Percentiles rank a stretch among this genome's conserved stretches.
These are phyloP conservation scores for Saccharomyces pastorianus DNA, from an alignment of 1,139 yeast genomes.

Conservation along the genomic window DNA sequence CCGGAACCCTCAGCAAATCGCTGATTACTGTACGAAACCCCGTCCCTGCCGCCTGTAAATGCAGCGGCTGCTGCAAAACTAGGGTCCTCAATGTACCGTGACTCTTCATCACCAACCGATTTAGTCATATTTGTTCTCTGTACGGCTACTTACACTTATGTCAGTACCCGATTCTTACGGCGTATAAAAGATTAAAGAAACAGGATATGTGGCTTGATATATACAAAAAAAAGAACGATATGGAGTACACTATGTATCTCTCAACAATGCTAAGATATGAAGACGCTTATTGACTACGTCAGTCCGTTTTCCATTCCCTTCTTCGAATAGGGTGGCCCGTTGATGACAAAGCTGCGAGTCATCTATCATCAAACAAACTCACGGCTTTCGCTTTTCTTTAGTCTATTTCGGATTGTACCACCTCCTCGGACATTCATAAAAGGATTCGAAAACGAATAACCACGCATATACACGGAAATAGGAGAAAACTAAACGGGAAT, in stretches of 20 bases:
- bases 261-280: background rate
- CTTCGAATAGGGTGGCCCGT: background rate
- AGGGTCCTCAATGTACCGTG: background rate
- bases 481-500: background rate
- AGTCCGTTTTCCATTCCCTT: background rate
- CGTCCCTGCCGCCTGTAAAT: conserved; percentile 1
- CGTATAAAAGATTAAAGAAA: background rate
- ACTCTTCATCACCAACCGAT: background rate
- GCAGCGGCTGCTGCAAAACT: background rate
- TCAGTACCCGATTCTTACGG: background rate
- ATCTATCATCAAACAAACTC: background rate
- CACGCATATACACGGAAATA: background rate
- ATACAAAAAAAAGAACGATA: background rate
- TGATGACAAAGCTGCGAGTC: background rate
- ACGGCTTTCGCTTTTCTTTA: background rate
- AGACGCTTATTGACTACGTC: background rate
- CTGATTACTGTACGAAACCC: conserved; percentile 2
- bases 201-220: background rate
- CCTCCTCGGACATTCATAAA: background rate
- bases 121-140: background rate
- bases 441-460: background rate
- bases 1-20: background rate
- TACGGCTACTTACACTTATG: background rate
- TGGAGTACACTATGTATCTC: background rate
- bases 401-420: background rate